Evolutionary conservation across 2,329 filamentous ascomycete species (phyloP).

Genomic region (Fusarium agapanthi): DNA sequence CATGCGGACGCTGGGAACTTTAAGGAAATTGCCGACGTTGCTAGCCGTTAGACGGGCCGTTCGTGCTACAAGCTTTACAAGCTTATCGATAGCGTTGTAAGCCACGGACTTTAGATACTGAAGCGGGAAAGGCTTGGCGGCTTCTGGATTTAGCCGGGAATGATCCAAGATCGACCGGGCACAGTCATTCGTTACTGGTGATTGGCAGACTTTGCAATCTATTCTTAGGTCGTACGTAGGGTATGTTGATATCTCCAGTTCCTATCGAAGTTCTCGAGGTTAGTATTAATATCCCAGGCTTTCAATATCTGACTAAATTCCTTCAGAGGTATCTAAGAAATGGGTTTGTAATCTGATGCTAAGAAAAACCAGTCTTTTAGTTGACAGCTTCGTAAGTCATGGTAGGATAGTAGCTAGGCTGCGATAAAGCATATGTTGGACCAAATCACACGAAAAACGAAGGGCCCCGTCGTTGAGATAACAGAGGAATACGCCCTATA

Average conservation of each 20-base stretch:
- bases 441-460: too few species aligned
- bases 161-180: neutral
- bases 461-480: rapidly evolving
- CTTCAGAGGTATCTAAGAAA: rapidly evolving
- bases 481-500: rapidly evolving
- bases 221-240: neutral
- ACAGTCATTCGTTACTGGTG: neutral
- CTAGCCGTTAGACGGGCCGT: neutral
- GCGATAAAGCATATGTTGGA: too few species aligned
- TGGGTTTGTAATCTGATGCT: rapidly evolving
- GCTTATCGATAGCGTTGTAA: neutral
- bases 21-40: neutral
- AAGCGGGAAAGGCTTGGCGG: neutral
- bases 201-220: rapidly evolving
- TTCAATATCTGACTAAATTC: neutral
- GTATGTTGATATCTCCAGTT: neutral
- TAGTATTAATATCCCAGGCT: too few species aligned
- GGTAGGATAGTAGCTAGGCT: rapidly evolving
- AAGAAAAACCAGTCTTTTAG: rapidly evolving
- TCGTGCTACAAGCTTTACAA: neutral
- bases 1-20: neutral
- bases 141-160: neutral
- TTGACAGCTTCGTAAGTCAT: neutral
- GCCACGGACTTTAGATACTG: neutral
- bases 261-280: rapidly evolving